A percentile compares a stretch with the other conserved stretches of the same genome.
Evolutionary conservation across 192 early-diverging fungal species (phyloP).

Genomic region (Anaeromyces robustus): DNA sequence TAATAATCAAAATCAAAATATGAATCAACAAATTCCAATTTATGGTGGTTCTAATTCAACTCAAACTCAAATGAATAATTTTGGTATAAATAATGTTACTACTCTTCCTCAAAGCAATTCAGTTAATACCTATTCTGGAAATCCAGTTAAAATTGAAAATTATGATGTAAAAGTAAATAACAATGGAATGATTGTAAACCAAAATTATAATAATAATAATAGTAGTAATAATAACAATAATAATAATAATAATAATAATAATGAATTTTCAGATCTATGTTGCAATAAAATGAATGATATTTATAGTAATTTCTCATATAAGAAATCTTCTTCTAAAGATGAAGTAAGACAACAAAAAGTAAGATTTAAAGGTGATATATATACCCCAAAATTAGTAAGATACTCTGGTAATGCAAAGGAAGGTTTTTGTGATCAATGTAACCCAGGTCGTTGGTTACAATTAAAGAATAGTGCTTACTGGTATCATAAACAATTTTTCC

Average conservation of each 20-base stretch:
- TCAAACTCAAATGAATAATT: neutral
- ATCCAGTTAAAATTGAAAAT: too few species aligned
- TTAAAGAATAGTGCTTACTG: constrained; percentile 78
- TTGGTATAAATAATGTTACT: neutral
- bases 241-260: neutral
- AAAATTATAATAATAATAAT: too few species aligned
- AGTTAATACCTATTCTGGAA: too few species aligned
- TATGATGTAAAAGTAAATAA: too few species aligned
- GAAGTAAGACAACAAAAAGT: constrained; percentile 35
- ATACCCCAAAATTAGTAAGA: constrained; percentile 74
- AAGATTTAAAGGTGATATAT: constrained; percentile 51
- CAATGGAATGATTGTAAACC: too few species aligned
- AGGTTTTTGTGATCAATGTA: constrained; percentile 68
- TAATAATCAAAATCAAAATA: too few species aligned
- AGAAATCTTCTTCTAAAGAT: neutral
- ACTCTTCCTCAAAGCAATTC: neutral
- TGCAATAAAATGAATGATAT: neutral
- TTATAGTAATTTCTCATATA: neutral
- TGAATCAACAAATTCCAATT: neutral
- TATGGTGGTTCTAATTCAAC: too few species aligned
- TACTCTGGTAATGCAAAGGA: constrained; percentile 58
- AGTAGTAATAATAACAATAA: too few species aligned
- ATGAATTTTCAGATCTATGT: neutral
- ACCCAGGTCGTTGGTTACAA: constrained; percentile 71
- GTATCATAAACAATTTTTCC: constrained; percentile 79